Evolutionary conservation across 176 grass and related monocot species (phyloP).

Genomic region (Paspalum vaginatum): DNA sequence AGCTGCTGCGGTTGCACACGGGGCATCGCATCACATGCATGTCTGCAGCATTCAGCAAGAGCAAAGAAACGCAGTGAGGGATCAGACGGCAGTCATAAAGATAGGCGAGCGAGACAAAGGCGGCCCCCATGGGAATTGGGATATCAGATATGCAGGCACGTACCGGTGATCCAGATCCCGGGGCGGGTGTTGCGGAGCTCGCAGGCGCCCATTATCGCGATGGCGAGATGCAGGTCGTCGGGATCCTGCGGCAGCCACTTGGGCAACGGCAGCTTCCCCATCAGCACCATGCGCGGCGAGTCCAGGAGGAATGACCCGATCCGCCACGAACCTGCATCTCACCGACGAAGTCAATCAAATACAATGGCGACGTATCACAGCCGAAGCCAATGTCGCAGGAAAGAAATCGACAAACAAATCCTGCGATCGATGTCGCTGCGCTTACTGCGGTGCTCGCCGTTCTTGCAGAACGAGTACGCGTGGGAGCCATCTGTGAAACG

Average conservation of each 20-base stretch:
- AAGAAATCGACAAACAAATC: neutral
- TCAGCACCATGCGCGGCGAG: conserved; percentile 56
- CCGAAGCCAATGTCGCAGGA: neutral
- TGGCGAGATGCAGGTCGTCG: conserved; percentile 33
- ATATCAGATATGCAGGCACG: conserved; percentile 19
- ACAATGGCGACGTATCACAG: neutral
- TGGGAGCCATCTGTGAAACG: conserved; percentile 65
- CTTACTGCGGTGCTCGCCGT: conserved; percentile 77
- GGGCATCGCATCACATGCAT: conserved; percentile 78
- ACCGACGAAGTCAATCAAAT: neutral
- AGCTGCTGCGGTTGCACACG: conserved; percentile 63
- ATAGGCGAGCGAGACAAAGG: neutral
- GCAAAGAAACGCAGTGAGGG: conserved; percentile 20
- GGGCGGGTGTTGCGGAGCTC: conserved; percentile 51
- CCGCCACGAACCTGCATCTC: conserved; percentile 65
- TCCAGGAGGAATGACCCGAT: conserved; percentile 80
- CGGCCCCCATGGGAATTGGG: too few species aligned
- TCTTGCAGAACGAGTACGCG: conserved; percentile 60
- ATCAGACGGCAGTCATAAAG: neutral
- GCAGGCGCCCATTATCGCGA: conserved; percentile 64
- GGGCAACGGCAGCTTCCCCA: conserved; percentile 62
- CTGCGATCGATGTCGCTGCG: neutral
- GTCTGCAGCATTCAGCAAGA: conserved; percentile 57
- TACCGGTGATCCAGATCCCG: conserved; percentile 95
- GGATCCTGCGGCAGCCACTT: conserved; percentile 34